Base-by-base conservation (phyloP, 306 rosid species). In the Fagus crenata region DNA sequence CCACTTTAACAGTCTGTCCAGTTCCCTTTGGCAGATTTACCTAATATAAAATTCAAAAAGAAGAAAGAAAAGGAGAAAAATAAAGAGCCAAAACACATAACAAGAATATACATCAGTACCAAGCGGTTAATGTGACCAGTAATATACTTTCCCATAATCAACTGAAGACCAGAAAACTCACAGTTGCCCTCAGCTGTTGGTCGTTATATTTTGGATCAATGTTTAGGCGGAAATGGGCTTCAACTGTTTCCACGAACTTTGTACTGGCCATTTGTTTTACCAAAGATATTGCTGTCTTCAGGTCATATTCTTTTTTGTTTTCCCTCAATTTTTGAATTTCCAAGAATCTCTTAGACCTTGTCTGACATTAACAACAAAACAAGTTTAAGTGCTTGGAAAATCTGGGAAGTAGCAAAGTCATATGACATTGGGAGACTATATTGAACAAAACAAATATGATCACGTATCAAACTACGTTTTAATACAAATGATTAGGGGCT, bases 211-310 rank as follows among this genome's bases (percentile, higher is more conserved):
- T 95, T 61, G 99, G 99, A 75, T 95, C 99, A 59, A 95, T 95
- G 83, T 92, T 95, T 69, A 95, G 97, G 77, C 99, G 97, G 87
- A 95, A 95, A 89, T 95, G 99, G 22, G 97, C 97, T 89, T 95
- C 99, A 60, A 87, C 93, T 54, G 99, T 84, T 84, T 95, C 99
- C 65, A 90, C 84, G 78, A 95, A 92, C 82, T 92, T 92, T 63
- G 89, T 84, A 63, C 71, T 89, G 7, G 90, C 90, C 53, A 92
- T 90, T 86, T 77, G 72, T 84, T 95, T 90, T 75, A 92, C 75
- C 83, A 95, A 84, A 81, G 96, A 77, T 72, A 95, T 82, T 55
- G 99, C 97, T 18, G 93, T 82, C 67, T 84, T 81, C 83, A 91
- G 54, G 75, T 92, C 98, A 6, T 95, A 89, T 60, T 92, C 99